phyloP scores from a whole-genome alignment of 208 protist genomes.

The Crithidia expoeki region DNA sequence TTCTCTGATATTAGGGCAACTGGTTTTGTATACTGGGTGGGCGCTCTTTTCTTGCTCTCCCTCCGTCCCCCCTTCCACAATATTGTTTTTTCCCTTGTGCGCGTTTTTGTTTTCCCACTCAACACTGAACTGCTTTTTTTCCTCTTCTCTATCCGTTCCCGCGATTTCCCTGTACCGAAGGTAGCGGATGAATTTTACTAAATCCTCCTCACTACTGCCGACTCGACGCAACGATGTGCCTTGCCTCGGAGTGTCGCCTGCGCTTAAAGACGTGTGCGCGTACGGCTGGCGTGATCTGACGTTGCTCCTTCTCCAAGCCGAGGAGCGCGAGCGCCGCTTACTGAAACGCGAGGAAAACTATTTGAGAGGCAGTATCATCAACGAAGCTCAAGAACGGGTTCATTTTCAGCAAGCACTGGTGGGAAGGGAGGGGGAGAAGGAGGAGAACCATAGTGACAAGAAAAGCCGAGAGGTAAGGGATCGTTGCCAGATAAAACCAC shows the following conservation, averaged over 20 bases:
- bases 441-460: background rate
- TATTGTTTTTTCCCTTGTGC: background rate
- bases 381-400: background rate
- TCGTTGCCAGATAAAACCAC: background rate
- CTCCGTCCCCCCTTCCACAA: too few species aligned
- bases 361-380: background rate
- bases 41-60: too few species aligned
- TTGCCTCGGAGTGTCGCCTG: conserved; percentile 2
- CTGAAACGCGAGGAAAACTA: background rate
- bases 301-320: conserved; percentile 1
- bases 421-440: background rate
- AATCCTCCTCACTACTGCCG: background rate
- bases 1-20: too few species aligned
- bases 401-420: background rate
- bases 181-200: background rate
- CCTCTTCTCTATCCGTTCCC: too few species aligned
- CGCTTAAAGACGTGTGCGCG: background rate
- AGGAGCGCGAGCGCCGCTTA: background rate
- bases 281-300: conserved; percentile 1
- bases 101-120: background rate
- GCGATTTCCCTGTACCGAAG: background rate
- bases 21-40: too few species aligned
- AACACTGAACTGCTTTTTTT: too few species aligned
- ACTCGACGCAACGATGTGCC: background rate
- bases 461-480: background rate